These are phyloP conservation scores for Aquilaria agallochum DNA, from an alignment of 441 rosid genomes.

Conservation along the genomic window DNA sequence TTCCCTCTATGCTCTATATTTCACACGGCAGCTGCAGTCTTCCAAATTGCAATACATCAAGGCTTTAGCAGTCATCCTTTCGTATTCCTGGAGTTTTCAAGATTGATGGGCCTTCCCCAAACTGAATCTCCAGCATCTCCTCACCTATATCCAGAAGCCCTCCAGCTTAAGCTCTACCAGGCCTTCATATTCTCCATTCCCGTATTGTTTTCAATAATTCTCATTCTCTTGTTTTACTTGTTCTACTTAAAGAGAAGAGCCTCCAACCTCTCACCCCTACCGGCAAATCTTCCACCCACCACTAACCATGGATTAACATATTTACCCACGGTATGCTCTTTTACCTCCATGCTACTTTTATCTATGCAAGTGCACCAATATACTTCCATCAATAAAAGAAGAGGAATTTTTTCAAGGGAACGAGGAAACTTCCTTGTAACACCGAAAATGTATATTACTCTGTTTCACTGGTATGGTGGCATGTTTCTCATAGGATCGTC, in stretches of 20 bases:
- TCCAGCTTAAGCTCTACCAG: conserved; percentile 90
- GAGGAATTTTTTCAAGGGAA: no score
- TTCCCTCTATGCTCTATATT: no score
- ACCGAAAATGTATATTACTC: background rate
- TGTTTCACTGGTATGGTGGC: background rate
- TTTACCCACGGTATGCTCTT: conserved; percentile 44
- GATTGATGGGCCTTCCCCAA: conserved; percentile 60
- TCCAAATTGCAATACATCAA: no score
- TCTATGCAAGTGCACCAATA: background rate
- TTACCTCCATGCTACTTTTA: background rate
- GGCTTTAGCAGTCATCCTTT: no score
- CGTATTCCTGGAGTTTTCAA: conserved; percentile 3
- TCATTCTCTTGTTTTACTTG: conserved; percentile 80
- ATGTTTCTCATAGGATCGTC: conserved; percentile 36
- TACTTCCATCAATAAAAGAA: no score
- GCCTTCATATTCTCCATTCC: conserved; percentile 98
- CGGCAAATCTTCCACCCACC: conserved; percentile 42
- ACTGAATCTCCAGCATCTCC: conserved; percentile 54
- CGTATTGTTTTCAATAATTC: conserved; percentile 85
- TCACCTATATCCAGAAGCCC: conserved; percentile 76
- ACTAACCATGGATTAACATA: conserved; percentile 38
- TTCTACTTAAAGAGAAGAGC: conserved; percentile 96
- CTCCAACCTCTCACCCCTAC: conserved; percentile 43
- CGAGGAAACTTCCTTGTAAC: no score
- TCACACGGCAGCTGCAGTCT: no score